Base-by-base conservation (phyloP, 2,329 filamentous ascomycete genomes). In the Simplicillium aogashimaense region DNA sequence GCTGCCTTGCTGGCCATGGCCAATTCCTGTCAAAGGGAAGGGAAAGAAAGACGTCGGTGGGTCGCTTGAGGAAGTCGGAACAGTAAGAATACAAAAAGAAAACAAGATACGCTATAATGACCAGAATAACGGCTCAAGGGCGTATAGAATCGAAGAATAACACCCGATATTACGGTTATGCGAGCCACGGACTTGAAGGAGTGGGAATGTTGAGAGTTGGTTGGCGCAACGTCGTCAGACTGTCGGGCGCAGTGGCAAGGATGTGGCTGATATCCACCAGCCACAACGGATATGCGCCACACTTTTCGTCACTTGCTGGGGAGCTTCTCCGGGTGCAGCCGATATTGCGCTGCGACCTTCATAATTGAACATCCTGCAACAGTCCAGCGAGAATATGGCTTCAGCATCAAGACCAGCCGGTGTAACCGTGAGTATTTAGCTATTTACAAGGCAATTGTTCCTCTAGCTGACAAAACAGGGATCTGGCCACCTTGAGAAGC, bases 1-100 rank as follows among this genome's bases (percentile, higher is more conserved):
- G 82, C 81, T 50, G 81, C 79, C 57, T 79, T 80, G 54, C 77
- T 84, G 38, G 82, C 81, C 81, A 86, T 86, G 47, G 42, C 11
- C 20, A 6, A 25, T 58, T 37, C 17, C 11, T 31, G 7, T n/a
- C 10, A 11, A 14, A 14, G 34, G 16, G 33, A 37, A 34, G 33
- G 37, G 41, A 37, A n/a, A 14, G 16, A 14, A 11, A n/a, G 32
- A n/a, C 13, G 31, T 30, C 9, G 16, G 15, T 35, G 41, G 34
- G 41, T 43, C 43, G 43, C 43, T 40, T 45, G 43, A 38, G 25
- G 16, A 11, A 25, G 20, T 5, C 20, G 20, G 9, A 25, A 25
- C 9, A 25, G 20, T 9, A 25, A 25, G 20, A 25, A 25, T 25
- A 25, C 20, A 25, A 25, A n/a, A 25, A 9, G 20, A 25, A 9